Evolutionary conservation across 2,329 filamentous ascomycete species (phyloP).

Genomic region (Hymenoscyphus albidus): DNA sequence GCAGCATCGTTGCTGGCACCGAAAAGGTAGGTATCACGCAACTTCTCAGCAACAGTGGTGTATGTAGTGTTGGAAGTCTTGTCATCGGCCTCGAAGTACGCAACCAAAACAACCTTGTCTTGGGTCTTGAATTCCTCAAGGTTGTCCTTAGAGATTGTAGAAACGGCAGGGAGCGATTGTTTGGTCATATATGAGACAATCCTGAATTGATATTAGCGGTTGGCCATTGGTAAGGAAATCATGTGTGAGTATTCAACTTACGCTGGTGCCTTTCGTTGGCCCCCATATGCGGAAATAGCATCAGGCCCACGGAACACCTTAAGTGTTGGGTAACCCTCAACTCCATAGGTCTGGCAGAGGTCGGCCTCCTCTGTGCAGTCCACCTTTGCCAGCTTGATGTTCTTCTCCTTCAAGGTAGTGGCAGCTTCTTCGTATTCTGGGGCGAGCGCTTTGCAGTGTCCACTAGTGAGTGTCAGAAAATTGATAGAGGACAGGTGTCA

Average conservation of each 20-base stretch:
- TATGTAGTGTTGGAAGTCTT: conserved; percentile 88
- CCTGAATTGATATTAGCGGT: conserved; percentile 35
- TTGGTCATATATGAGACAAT: conserved; percentile 93
- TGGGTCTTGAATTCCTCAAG: conserved; percentile 95
- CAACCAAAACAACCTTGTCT: conserved; percentile 93
- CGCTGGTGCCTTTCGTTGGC: conserved; percentile 81
- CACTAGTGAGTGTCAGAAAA: conserved; percentile 40
- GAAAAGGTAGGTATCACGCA: conserved; percentile 91
- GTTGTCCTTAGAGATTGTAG: conserved; percentile 72
- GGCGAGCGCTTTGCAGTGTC: conserved; percentile 97
- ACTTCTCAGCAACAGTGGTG: conserved; percentile 61
- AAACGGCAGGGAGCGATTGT: conserved; percentile 92
- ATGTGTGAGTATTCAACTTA: conserved; percentile 40
- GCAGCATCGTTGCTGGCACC: conserved; percentile 79
- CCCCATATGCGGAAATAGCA: conserved; percentile 76
- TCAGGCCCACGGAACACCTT: conserved; percentile 96
- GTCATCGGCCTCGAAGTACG: conserved; percentile 75
- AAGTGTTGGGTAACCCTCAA: conserved; percentile 97
- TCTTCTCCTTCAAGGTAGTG: conserved; percentile 80
- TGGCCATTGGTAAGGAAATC: not conserved
- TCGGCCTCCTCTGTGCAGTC: conserved; percentile 95
- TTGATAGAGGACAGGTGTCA: conserved; percentile 21
- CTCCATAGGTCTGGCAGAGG: conserved; percentile 83
- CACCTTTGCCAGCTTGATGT: conserved; percentile 79
- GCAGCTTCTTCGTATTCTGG: conserved; percentile 88